These are phyloP conservation scores for Aspergillus sparsus DNA, from an alignment of 495 filamentous ascomycete genomes.

Conservation along the genomic window DNA sequence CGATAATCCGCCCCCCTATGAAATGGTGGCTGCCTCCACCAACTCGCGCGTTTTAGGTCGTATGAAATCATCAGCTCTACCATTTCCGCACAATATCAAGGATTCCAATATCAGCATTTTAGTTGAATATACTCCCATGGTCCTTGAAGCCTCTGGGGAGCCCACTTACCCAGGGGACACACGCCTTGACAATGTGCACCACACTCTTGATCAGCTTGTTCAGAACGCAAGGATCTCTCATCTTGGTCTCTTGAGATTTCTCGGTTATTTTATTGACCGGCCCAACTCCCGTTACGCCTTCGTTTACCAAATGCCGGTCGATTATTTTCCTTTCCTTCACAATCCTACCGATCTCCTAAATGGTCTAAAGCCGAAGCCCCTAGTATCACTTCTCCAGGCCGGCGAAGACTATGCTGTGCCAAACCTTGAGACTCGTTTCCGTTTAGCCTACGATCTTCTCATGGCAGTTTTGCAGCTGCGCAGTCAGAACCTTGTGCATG, in stretches of 20 bases:
- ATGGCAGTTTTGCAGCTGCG: constrained; percentile 76
- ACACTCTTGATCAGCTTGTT: constrained; percentile 46
- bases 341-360: constrained; percentile 47
- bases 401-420: constrained; percentile 51
- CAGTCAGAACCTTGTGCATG: constrained; percentile 73
- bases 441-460: constrained; percentile 75
- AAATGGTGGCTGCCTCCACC: constrained; percentile 44
- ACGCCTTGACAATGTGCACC: constrained; percentile 43
- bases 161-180: constrained; percentile 29
- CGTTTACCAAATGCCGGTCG: constrained; percentile 77
- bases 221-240: constrained; percentile 58
- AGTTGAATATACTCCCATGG: constrained; percentile 50
- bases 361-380: constrained; percentile 44
- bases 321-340: constrained; percentile 48
- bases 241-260: constrained; percentile 65
- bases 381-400: constrained; percentile 52
- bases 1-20: constrained; percentile 49
- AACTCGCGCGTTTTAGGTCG: constrained; percentile 52
- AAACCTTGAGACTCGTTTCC: constrained; percentile 76
- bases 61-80: constrained; percentile 44
- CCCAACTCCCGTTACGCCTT: constrained; percentile 75
- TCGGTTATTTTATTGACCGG: constrained; percentile 86
- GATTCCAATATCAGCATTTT: constrained; percentile 46
- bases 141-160: constrained; percentile 36
- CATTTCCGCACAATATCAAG: constrained; percentile 36